Conservation (phyloP, 768 basidiomycete species). For the Hypholoma sublateritium region DNA sequence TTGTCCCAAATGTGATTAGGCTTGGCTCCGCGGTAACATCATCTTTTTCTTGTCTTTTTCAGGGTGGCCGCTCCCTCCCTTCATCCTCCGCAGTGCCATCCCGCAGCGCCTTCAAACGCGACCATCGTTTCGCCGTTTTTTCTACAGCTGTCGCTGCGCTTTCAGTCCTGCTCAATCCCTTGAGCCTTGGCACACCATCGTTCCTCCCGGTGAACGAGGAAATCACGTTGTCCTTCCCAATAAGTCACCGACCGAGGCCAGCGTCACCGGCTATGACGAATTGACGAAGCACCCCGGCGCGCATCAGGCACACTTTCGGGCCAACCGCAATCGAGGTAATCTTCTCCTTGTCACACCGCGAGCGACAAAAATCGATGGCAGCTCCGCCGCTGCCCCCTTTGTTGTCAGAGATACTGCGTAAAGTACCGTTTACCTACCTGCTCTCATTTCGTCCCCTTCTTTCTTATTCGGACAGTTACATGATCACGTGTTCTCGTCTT, state of each 20-base stretch:
- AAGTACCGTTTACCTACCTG: not conserved
- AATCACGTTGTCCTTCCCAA: constrained; percentile 5
- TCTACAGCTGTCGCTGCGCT: not conserved
- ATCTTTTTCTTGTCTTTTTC: not conserved
- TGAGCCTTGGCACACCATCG: too few species aligned
- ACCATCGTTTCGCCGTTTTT: not conserved
- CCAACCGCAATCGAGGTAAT: too few species aligned
- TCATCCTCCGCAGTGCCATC: not conserved
- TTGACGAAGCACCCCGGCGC: too few species aligned
- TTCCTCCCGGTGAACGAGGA: constrained; percentile 3
- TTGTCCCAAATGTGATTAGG: constrained; percentile 6
- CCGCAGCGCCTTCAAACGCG: not conserved
- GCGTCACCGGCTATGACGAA: too few species aligned
- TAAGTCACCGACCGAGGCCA: too few species aligned
- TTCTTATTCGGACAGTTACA: not conserved
- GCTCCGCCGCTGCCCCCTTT: too few species aligned
- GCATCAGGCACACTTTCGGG: too few species aligned
- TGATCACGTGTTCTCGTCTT: not conserved
- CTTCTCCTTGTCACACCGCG: too few species aligned
- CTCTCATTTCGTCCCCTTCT: not conserved
- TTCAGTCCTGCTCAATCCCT: not conserved
- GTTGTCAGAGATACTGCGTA: too few species aligned
- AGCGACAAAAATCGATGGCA: too few species aligned
- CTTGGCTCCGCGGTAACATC: constrained; percentile 10
- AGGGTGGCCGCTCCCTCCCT: not conserved